phyloP scores from a whole-genome alignment of 352 stramenopile species.

The Peronosclerospora sorghi region DNA sequence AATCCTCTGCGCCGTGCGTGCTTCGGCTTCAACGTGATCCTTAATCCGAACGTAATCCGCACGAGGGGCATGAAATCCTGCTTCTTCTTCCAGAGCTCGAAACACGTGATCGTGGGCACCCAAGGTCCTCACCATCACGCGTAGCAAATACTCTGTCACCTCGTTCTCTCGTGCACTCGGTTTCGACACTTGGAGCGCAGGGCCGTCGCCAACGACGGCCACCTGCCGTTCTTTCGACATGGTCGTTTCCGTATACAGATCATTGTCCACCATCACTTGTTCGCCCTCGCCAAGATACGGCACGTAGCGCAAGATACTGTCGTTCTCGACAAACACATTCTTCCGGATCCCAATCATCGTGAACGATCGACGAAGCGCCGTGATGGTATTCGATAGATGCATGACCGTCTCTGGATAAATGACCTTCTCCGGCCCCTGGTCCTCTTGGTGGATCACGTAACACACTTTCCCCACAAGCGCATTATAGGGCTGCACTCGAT shows the following conservation, averaged over 20 bases:
- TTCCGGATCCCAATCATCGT: slow-evolving; percentile 64
- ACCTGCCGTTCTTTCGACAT: slow-evolving; percentile 43
- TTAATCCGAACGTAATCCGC: slow-evolving; percentile 40
- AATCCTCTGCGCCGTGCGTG: slow-evolving; percentile 14
- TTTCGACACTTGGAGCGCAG: slow-evolving; percentile 26
- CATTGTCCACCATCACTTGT: slow-evolving; percentile 42
- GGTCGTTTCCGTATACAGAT: slow-evolving; percentile 46
- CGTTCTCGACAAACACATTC: slow-evolving; percentile 68
- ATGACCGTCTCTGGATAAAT: slow-evolving; percentile 46
- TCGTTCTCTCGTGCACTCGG: slow-evolving; percentile 41
- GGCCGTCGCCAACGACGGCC: slow-evolving; percentile 25
- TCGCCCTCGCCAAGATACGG: slow-evolving; percentile 82
- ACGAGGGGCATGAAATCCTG: slow-evolving; percentile 23
- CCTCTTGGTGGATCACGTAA: slow-evolving; percentile 22
- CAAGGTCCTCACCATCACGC: slow-evolving; percentile 36
- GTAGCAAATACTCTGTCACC: slow-evolving; percentile 46
- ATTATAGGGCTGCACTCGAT: slow-evolving; percentile 15
- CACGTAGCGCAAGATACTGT: slow-evolving; percentile 77
- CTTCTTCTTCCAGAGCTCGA: slow-evolving; percentile 23
- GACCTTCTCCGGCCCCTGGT: slow-evolving; percentile 6
- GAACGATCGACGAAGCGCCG: slow-evolving; percentile 36
- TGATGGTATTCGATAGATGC: slow-evolving; percentile 31
- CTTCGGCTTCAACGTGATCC: slow-evolving; percentile 20
- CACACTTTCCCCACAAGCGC: slow-evolving; percentile 27
- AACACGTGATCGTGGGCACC: slow-evolving; percentile 37